phyloP scores from a whole-genome alignment of 2,329 filamentous ascomycete species.

The Amauroascus niger region DNA sequence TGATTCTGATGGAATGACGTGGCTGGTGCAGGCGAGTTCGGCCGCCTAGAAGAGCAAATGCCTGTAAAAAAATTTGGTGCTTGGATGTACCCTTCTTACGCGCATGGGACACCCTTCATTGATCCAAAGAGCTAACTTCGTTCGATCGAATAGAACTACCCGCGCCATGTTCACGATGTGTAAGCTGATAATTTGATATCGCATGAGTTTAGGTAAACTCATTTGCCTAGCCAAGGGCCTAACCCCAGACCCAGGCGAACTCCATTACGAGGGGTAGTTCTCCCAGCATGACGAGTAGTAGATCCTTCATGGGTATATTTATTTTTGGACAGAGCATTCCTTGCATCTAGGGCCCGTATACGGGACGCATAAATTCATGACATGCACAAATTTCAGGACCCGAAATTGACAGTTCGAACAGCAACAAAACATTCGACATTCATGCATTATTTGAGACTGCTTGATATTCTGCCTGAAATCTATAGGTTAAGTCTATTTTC shows the following conservation, averaged over 20 bases:
- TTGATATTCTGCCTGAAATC: neutral
- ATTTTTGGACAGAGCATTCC: neutral
- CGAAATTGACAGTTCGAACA: neutral
- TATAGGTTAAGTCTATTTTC: neutral
- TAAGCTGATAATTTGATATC: neutral
- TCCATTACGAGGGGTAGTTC: neutral
- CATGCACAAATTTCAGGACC: neutral
- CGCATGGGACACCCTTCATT: neutral
- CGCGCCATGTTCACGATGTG: neutral
- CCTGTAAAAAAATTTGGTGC: too few relatives aligned
- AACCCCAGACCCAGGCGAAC: neutral
- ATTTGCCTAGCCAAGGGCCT: neutral
- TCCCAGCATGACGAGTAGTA: neutral
- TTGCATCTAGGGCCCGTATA: neutral
- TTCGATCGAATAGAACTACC: neutral
- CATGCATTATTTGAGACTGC: neutral
- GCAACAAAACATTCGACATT: neutral
- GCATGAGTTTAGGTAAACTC: neutral
- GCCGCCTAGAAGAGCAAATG: neutral
- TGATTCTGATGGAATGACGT: constrained; percentile 1
- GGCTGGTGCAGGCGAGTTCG: neutral
- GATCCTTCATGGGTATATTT: neutral
- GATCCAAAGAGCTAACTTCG: neutral
- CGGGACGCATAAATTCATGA: neutral
- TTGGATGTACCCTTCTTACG: neutral